These are phyloP conservation scores for Aspergillus glaucus DNA, from an alignment of 2,329 filamentous ascomycete genomes.

Conservation along the genomic window DNA sequence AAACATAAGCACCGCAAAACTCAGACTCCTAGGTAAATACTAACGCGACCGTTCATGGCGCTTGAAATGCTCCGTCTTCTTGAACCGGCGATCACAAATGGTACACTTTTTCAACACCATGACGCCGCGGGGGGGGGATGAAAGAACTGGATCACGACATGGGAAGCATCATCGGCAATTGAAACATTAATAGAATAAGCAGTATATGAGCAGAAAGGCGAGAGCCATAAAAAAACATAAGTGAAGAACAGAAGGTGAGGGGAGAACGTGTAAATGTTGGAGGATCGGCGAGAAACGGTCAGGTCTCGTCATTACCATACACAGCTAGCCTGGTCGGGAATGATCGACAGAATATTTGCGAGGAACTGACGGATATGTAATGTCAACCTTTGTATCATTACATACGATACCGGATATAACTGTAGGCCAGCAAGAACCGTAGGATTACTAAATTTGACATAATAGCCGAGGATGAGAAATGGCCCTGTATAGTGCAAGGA, in stretches of 20 bases:
- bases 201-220: neutral
- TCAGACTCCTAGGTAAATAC: slow-evolving; percentile 16
- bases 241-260: neutral
- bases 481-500: too few relatives aligned
- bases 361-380: neutral
- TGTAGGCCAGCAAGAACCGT: too few relatives aligned
- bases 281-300: neutral
- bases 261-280: neutral
- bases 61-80: slow-evolving; percentile 52
- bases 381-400: neutral
- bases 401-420: neutral
- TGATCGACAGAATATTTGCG: neutral
- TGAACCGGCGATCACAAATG: slow-evolving; percentile 50
- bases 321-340: neutral
- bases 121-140: slow-evolving; percentile 13
- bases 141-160: slow-evolving; percentile 1
- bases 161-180: slow-evolving; percentile 5
- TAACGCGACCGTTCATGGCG: slow-evolving; percentile 51
- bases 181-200: neutral
- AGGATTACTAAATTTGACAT: too few relatives aligned
- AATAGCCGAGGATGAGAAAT: too few relatives aligned
- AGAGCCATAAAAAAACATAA: neutral
- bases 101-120: slow-evolving; percentile 41
- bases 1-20: neutral
- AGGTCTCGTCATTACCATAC: neutral